Evolutionary conservation across 192 early-diverging fungal genomes (phyloP).

Genomic region (Coemansia sp.): DNA sequence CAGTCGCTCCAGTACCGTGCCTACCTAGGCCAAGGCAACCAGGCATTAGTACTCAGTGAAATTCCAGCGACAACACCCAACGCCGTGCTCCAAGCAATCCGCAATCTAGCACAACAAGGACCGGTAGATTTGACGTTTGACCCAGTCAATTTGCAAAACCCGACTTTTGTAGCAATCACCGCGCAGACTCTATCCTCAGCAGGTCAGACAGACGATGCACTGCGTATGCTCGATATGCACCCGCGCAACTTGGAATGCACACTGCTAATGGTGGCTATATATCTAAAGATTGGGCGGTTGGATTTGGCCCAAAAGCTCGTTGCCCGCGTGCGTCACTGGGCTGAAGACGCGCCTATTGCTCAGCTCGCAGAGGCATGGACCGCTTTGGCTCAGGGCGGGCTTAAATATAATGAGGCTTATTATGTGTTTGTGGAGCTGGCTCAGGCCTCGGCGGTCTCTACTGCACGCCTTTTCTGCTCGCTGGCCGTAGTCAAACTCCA

Average conservation of each 20-base stretch:
- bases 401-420: constrained; percentile 77
- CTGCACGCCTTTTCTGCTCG: constrained; percentile 74
- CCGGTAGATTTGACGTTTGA: neutral
- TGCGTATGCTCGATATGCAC: constrained; percentile 67
- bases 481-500: constrained; percentile 86
- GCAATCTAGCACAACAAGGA: constrained; percentile 63
- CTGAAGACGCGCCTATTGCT: constrained; percentile 93
- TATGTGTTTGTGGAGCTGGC: constrained; percentile 97
- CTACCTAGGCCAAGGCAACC: constrained; percentile 77
- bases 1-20: constrained; percentile 79
- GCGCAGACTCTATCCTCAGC: constrained; percentile 68
- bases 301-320: constrained; percentile 88
- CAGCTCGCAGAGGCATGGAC: constrained; percentile 94
- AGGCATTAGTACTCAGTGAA: constrained; percentile 69
- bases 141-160: constrained; percentile 35
- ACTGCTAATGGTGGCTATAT: constrained; percentile 76
- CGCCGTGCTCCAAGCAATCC: constrained; percentile 69
- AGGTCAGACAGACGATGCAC: constrained; percentile 71
- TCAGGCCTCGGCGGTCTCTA: constrained; percentile 71
- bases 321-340: constrained; percentile 79
- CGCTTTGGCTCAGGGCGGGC: constrained; percentile 69
- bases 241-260: constrained; percentile 83
- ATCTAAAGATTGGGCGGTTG: constrained; percentile 76
- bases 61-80: constrained; percentile 54
- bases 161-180: constrained; percentile 66